Base-by-base conservation (phyloP, 148 eudicot species). In the Vaccinium darrowii region DNA sequence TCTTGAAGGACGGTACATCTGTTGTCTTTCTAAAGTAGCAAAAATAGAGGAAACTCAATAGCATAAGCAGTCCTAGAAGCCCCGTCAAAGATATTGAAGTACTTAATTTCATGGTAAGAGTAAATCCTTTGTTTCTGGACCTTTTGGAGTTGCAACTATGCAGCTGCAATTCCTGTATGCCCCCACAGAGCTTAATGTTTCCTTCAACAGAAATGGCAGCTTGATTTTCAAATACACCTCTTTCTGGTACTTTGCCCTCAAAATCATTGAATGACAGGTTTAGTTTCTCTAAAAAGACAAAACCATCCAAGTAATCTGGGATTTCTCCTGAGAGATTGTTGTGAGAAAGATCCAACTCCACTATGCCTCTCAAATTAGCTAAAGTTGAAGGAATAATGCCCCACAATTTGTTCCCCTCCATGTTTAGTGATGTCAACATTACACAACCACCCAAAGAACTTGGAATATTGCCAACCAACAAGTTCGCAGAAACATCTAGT, bases 251-350 rank as follows among this genome's bases (percentile, higher is more conserved):
- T 2, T 8, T 60, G 0, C 84, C 57, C 19, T 63, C 43, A 4
- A 39, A 39, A 39, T 39, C 6, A 39, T 39, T 39, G 4, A 39
- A 39, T 0, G 43, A 39, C 19, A 12, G 65, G 19, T 81, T 65
- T 51, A 81, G 18, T 23, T 39, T 62, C 51, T 14, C 13, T 33
- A 81, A 50, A 43, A 39, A 65, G 3, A 2, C 56, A 39, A 81
- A 53, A 36, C 36, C 47, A 23, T 13, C 84, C 11, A 81, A 71
- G 15, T 18, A 25, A 5, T 4, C 9, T 23, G 84, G 84, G 23
- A 81, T 81, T 10, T 65, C 2, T 1, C 84, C 84, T 19, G 84
- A 36, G 7, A 81, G 43, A 30, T 81, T 81, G 65, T 81, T 81
- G 19, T 25, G 57, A 7, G 84, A 81, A 12, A 81, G 58, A 27